Evolutionary conservation across 108 stramenopile species (phyloP).

Genomic region (Schizochytrium sp.): DNA sequence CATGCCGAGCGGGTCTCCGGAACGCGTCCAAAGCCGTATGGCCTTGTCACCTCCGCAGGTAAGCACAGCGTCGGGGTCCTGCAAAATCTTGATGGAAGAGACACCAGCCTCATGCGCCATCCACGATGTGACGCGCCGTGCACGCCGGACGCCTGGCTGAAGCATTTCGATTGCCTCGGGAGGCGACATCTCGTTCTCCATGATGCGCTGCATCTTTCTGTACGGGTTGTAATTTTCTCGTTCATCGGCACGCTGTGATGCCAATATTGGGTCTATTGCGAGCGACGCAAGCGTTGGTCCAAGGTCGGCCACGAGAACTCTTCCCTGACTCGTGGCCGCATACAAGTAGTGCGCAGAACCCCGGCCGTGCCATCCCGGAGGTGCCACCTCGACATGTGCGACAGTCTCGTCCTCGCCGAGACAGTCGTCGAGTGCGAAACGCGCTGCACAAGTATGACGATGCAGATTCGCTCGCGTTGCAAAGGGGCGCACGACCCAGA

Average conservation of each 20-base stretch:
- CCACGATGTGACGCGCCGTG: neutral
- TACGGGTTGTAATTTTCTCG: neutral
- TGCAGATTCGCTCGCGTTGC: neutral
- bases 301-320: neutral
- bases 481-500: slow-evolving; percentile 6
- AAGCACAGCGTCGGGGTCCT: neutral
- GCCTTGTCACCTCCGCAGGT: neutral
- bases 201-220: neutral
- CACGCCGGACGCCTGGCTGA: too few relatives aligned
- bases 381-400: neutral
- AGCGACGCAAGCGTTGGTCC: neutral
- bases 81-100: neutral
- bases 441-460: neutral
- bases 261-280: neutral
- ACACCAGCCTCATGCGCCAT: neutral
- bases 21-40: neutral
- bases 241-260: neutral
- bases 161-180: neutral
- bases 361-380: neutral
- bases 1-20: neutral
- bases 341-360: neutral
- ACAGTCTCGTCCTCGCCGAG: neutral
- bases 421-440: neutral
- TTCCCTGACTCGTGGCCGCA: neutral
- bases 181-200: neutral